Base-by-base conservation (phyloP, 225 moss, liverwort and hornwort genomes). In the Takakia lepidozioides region DNA sequence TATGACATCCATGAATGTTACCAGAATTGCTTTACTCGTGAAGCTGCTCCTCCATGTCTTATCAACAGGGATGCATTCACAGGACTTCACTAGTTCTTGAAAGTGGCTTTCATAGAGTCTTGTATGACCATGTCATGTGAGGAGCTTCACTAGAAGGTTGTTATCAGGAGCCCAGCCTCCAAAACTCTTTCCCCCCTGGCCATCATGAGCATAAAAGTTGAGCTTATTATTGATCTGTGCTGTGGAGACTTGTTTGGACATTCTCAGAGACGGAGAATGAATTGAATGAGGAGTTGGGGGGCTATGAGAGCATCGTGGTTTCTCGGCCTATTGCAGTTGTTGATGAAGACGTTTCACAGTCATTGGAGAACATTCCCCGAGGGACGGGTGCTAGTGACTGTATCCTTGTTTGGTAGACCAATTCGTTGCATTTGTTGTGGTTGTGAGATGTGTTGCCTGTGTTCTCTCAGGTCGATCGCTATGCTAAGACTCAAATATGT, bases 261-360 rank as follows among this genome's bases (percentile, higher is more conserved):
- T 19, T 45, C 17, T 48, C 95, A 95, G 95, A 88, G 37, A 91
- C 95, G 3, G 69, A 91, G 51, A 98, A 98, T 63, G 82, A 75
- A 2, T 67, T 95, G 44, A 74, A 76, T 40, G 57, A 41, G 50
- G 70, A 80, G 64, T 63, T 91, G 26, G 78, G 48, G 6, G 98
- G 91, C 38, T 98, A 98, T 37, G 75, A 78, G 29, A 74, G 83
- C 41, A 87, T 98, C 55, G 78, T 87, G 45, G 85, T 98, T 46
- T 69, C 85, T 27, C 75, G 85, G 27, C 73, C 85, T 51, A 75
- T 87, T 48, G 71, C 78, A 58, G 91, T 98, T 57, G 43, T 87
- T 37, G 62, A 74, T 41, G 74, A 78, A 43, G 75, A 66, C 50
- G 67, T 89, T 56, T 74, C 81, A 38, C 34, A 56, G 59, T 66